Evolutionary conservation across 164 flowering plant species (phyloP), one percentile per base, ranked within the genome.

Genomic region (Piper betle): DNA sequence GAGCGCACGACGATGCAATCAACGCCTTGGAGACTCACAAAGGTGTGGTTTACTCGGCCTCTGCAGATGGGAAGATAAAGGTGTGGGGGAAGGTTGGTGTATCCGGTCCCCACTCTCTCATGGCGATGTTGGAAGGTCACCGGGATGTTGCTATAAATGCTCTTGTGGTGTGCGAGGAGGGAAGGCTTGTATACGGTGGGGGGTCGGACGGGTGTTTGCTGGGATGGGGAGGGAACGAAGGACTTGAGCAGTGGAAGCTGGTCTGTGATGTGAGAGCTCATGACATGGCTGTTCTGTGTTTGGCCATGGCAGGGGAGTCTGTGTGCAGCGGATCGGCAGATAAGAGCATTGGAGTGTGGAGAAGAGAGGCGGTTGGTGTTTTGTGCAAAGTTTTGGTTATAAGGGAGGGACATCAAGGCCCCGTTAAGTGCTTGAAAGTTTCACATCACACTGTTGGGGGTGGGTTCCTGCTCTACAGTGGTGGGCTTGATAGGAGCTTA

Each of bases 391-490:
- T 83, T 63, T 79, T 84, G 58, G 68, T 77, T 37, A 69, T 93
- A 10, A 79, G 43, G n/a, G n/a, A n/a, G 37, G 96, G 98, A 2
- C 98, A 93, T 72, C 80, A 80, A 77, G 98, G 91, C 25, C 97
- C 98, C 4, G 87, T 93, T 1, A 93, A 86, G 77, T 93, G 98
- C 60, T 65, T 93, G 78, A 93, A 87, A 62, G 92, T 90, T 2
- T 80, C 88, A 42, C 70, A 81, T 3, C 53, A 57, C 50, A 74
- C 69, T 62, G 77, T 89, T 64, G 96, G 98, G 11, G 84, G 73
- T 63, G 98, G 98, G 19, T 87, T 85, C 69, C 63, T 93, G 93
- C 80, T 93, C 11, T 93, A 93, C 53, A 89, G 97, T 82, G 98
- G 98, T 8, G 77, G 97, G 60, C 87, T 89, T 74, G 98, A 93